Conservation (phyloP, 169 alveolate species). For the Plasmodium blacklocki region DNA sequence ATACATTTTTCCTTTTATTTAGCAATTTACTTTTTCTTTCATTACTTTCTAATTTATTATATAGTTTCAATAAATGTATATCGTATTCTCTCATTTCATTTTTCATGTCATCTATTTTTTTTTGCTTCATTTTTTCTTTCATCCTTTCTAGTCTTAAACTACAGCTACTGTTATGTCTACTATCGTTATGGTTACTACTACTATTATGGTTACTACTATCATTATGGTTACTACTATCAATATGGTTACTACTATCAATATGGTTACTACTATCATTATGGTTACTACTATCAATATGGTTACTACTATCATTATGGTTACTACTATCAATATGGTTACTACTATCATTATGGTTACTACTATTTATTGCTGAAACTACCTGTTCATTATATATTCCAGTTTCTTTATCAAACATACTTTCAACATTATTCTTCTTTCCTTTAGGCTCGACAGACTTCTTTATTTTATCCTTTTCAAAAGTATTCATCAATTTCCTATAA, state of each 20-base stretch:
- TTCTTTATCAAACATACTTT: not conserved
- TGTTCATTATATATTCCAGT: not conserved
- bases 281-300: not conserved
- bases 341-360: not conserved
- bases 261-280: not conserved
- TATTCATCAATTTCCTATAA: not conserved
- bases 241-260: not conserved
- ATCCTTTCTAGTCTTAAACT: not conserved
- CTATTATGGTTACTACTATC: not conserved
- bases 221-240: not conserved
- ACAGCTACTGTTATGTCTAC: slow-evolving; percentile 5
- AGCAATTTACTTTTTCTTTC: slow-evolving; percentile 19
- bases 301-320: not conserved
- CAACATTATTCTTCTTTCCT: not conserved
- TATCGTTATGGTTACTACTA: too few relatives aligned
- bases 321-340: not conserved
- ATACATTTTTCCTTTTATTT: not conserved
- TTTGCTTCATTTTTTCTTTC: slow-evolving; percentile 19
- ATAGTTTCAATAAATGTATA: slow-evolving; percentile 37
- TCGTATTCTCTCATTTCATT: slow-evolving; percentile 53
- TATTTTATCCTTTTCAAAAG: slow-evolving; percentile 3
- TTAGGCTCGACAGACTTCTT: slow-evolving; percentile 2
- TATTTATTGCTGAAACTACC: not conserved
- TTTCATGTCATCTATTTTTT: slow-evolving; percentile 32
- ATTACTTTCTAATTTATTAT: slow-evolving; percentile 50